Conservation (phyloP, 352 stramenopile genomes). For the Phytophthora syringae region DNA sequence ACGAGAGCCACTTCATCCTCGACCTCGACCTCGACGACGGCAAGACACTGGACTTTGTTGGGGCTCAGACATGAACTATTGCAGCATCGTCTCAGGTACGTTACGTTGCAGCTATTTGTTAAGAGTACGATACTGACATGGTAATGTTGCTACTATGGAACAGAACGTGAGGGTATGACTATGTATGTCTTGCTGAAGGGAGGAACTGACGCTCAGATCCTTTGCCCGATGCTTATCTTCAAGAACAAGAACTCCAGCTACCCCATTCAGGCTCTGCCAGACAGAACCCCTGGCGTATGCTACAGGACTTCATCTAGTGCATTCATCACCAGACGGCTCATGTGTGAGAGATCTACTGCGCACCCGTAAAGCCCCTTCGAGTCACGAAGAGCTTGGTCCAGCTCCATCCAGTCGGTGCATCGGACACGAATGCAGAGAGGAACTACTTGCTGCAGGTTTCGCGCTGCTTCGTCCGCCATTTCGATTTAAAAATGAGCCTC, state of each 20-base stretch:
- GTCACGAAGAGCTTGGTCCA: too few species aligned
- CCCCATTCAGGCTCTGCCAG: slow-evolving; percentile 6
- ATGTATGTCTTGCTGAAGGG: slow-evolving; percentile 21
- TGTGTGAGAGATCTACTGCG: too few species aligned
- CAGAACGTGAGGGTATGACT: slow-evolving; percentile 13
- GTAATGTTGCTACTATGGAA: neutral
- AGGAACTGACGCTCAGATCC: neutral
- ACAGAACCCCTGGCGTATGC: neutral
- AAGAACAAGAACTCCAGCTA: slow-evolving; percentile 22
- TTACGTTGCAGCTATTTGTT: neutral
- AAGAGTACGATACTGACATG: slow-evolving; percentile 1
- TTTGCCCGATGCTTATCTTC: slow-evolving; percentile 25
- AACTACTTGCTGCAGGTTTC: too few species aligned
- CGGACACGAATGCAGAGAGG: too few species aligned
- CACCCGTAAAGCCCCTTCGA: too few species aligned
- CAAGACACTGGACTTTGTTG: slow-evolving; percentile 23
- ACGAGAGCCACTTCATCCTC: slow-evolving; percentile 32
- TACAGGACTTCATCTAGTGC: slow-evolving; percentile 11
- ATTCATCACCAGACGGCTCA: slow-evolving; percentile 19
- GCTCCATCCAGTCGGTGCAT: too few species aligned
- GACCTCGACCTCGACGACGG: slow-evolving; percentile 36
- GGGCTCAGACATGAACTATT: slow-evolving; percentile 18
- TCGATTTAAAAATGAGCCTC: too few species aligned
- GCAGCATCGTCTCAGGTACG: slow-evolving; percentile 20
- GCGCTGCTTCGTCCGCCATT: too few species aligned